Base-by-base conservation (phyloP, 495 filamentous ascomycete genomes). In the Penicillium argentinense region DNA sequence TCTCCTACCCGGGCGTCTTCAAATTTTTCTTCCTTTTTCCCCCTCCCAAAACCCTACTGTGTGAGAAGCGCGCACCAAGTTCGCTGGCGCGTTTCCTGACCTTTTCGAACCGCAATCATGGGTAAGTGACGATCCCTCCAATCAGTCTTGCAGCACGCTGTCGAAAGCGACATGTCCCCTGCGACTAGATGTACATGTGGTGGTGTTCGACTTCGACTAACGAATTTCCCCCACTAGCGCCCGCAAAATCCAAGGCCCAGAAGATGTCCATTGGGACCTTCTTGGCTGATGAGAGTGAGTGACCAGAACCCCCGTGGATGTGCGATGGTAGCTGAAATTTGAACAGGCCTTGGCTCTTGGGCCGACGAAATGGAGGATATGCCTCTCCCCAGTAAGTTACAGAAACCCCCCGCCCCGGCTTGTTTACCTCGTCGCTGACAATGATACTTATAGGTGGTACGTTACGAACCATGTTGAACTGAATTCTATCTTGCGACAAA, bases 361-460 rank as follows among this genome's bases (percentile, higher is more conserved):
- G 93, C 93, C 53, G 93, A 97, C 75, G 93, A 98, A 62, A 95
- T 97, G 78, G 93, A 97, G 64, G 88, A 93, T 55, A 78, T 79
- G 72, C 82, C 84, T 44, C 71, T 87, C 50, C 74, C 78, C 67
- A 73, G 88, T 91, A 84, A 74, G 81, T 73, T 49, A 14, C 47
- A 50, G 16, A 42, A 32, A 39, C 44, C 33, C 40, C 47, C 49
- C 37, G 25, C 42, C 24, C 29, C 39, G 23, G 8, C 38, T 30
- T 58, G 22, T 39, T 44, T 49, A 40, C 29, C 39, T 37, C 8
- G 25, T 39, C 23, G 24, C 59, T 51, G 45, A 68, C 60, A 36
- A 58, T 28, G 29, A 7, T 36, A 2, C n/a, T 4, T 50, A n/a
- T 45, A 74, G 71, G 66, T 39, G 68, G 71, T 74, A 69, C 51